Percentiles rank a stretch among this genome's conserved stretches.
These are phyloP conservation scores for Fragaria ananassa DNA, from an alignment of 306 rosid species.

Conservation along the genomic window DNA sequence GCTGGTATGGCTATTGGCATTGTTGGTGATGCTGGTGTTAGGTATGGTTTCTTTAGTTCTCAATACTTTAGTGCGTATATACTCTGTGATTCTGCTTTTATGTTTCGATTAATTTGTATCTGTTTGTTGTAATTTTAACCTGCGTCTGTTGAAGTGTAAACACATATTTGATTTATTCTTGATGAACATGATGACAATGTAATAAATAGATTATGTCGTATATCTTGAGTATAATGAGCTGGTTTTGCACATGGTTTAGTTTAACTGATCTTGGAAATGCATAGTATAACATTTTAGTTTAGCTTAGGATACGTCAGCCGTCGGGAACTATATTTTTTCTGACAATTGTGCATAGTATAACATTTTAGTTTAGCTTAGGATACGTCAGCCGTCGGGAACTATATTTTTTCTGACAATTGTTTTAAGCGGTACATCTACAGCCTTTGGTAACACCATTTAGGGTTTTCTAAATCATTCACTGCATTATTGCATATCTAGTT, in stretches of 20 bases:
- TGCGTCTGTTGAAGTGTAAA: background rate
- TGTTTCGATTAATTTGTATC: background rate
- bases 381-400: background rate
- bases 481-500: background rate
- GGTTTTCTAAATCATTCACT: background rate
- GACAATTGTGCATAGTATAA: background rate
- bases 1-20: conserved; percentile 69
- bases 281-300: background rate
- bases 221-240: background rate
- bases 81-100: background rate
- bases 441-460: background rate
- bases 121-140: background rate
- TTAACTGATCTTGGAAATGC: background rate
- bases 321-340: background rate
- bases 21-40: conserved; percentile 62
- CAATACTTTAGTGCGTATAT: background rate
- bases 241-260: background rate
- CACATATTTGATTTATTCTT: background rate
- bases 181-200: background rate
- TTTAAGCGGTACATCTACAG: background rate
- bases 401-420: background rate
- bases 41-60: conserved; percentile 21
- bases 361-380: background rate
- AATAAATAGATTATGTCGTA: background rate
- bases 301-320: background rate